Evolutionary conservation across 805 yeast genomes (phyloP).

Genomic region (Kurtzmaniella fragi): DNA sequence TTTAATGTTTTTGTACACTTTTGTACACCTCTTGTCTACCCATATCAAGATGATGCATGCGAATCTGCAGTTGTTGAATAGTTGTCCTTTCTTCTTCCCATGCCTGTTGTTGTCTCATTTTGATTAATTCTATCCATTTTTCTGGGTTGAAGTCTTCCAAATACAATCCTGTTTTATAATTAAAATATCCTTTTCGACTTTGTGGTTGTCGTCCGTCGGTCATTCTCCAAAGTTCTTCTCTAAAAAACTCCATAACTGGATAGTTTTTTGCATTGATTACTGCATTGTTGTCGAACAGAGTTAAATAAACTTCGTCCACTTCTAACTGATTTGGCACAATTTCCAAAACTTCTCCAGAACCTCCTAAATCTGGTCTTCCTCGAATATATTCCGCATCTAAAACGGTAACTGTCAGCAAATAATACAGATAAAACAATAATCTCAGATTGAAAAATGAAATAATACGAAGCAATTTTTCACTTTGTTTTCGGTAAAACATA

Average conservation of each 20-base stretch:
- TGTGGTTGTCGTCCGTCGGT: background rate
- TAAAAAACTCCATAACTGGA: conserved; percentile 3
- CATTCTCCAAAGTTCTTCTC: conserved; percentile 1
- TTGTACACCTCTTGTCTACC: conserved; percentile 8
- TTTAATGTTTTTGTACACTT: conserved; percentile 2
- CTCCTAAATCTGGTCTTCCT: conserved; percentile 6
- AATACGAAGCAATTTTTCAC: conserved; percentile 23
- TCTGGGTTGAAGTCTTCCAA: conserved; percentile 23
- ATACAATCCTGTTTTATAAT: conserved; percentile 20
- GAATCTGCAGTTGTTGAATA: conserved; percentile 9
- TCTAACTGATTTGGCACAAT: conserved; percentile 13
- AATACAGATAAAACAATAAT: conserved; percentile 20
- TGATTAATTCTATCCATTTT: conserved; percentile 7
- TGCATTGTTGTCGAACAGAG: conserved; percentile 2
- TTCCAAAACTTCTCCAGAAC: conserved; percentile 12
- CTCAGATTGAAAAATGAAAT: conserved; percentile 31
- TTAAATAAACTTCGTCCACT: conserved; percentile 7
- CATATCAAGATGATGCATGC: conserved; percentile 11
- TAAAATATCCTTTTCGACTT: conserved; percentile 11
- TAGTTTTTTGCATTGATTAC: conserved; percentile 1
- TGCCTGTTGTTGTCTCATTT: conserved; percentile 4
- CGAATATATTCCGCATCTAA: conserved; percentile 16
- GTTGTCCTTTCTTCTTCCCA: conserved; percentile 7
- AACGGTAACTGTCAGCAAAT: conserved; percentile 15
- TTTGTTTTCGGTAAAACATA: conserved; percentile 15